Evolutionary conservation across 1,284 basidiomycete species (phyloP).

Genomic region (Ceraceosorus guamensis): DNA sequence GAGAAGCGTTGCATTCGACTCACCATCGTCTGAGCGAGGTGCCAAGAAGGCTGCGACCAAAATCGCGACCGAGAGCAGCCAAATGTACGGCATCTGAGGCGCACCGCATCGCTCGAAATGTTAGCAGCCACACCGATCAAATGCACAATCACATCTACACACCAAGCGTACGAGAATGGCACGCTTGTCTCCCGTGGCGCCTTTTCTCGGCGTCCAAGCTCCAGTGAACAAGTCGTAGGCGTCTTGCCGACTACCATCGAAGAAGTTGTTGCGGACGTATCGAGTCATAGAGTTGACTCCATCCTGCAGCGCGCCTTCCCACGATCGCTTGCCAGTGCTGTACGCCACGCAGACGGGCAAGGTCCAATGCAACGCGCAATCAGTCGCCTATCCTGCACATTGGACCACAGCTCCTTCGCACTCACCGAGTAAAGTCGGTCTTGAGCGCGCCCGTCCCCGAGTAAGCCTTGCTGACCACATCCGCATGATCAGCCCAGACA

Average conservation of each 20-base stretch:
- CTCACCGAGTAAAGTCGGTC: slow-evolving; percentile 72
- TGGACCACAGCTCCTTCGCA: background rate
- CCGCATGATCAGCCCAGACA: slow-evolving; percentile 97
- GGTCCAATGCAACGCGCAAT: background rate
- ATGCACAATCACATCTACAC: background rate
- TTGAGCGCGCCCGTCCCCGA: slow-evolving; percentile 92
- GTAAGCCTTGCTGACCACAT: slow-evolving; percentile 83
- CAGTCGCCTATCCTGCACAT: background rate
- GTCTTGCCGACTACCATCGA: slow-evolving; percentile 79
- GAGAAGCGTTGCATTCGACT: background rate
- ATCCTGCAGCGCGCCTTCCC: slow-evolving; percentile 71
- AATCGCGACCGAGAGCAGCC: slow-evolving; percentile 67
- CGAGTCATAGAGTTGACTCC: slow-evolving; percentile 77
- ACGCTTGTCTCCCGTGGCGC: slow-evolving; percentile 68
- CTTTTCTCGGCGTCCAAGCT: slow-evolving; percentile 62
- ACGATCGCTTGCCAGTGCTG: slow-evolving; percentile 75
- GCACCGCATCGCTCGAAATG: background rate
- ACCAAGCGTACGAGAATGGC: slow-evolving; percentile 70
- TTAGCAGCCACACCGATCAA: background rate
- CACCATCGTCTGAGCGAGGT: slow-evolving; percentile 18
- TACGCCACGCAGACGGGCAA: background rate
- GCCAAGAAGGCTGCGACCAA: slow-evolving; percentile 52
- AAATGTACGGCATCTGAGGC: slow-evolving; percentile 62
- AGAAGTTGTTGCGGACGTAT: slow-evolving; percentile 94
- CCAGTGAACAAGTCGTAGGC: slow-evolving; percentile 78